Base-by-base conservation (phyloP, 805 yeast species). In the Ogataea methylovora region DNA sequence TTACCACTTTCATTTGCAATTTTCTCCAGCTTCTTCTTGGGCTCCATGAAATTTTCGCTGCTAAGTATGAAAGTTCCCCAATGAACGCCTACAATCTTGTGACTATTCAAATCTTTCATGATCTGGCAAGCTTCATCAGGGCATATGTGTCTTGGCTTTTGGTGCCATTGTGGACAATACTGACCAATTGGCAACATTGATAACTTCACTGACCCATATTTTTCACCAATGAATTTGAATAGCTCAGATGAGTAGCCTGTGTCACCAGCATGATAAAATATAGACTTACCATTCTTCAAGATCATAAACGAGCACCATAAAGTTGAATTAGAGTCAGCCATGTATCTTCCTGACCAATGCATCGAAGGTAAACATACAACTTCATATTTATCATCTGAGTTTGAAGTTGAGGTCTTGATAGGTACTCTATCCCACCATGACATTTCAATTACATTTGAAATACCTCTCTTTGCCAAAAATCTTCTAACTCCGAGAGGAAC, bases 21-120 rank as follows among this genome's bases (percentile, higher is more conserved):
- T 30, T 62, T 55, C 30, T 68, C 70, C 27, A 88, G 56, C 48
- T 67, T 58, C 35, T 66, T 60, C 39, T 83, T 81, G 1, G 97
- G 97, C 54, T 88, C 97, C 24, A 84, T 53, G 43, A 81, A 85
- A 36, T 84, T 82, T 56, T 90, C 97, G 30, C 87, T 82, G 54
- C 95, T 83, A 45, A 90, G 60, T 18, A 86, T 78, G 58, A 87
- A 90, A 0, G 97, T 90, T 0, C 97, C 97, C 94, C 96, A 90
- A 57, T 90, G 97, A 22, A 90, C 86, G 1, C 97, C 97, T 33
- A 82, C 72, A 58, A 84, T 73, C 41, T 69, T 72, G 37, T 67
- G 55, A 2, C 84, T 76, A 5, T 69, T 60, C 37, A 86, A 48
- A 41, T 80, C 84, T 12, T 67, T 50, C 70, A 78, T 77, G 4